phyloP scores from a whole-genome alignment of 345 rosid species.

The Moringa oleifera region DNA sequence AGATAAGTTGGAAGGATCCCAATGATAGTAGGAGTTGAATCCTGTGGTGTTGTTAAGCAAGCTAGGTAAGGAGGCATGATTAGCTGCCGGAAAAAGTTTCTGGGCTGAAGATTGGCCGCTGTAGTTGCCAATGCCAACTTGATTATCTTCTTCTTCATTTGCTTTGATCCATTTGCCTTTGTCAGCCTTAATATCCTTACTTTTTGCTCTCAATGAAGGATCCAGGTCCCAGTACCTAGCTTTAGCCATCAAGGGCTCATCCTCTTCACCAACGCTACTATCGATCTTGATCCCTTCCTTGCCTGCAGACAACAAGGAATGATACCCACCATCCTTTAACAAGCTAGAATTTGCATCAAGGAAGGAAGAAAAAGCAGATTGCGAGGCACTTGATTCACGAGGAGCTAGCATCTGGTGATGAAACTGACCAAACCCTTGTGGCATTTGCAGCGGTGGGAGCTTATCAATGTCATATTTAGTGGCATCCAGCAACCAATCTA shows the following conservation, averaged over 20 bases:
- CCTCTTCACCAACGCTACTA: constrained; percentile 9
- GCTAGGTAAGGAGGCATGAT: constrained; percentile 30
- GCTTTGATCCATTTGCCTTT: constrained; percentile 66
- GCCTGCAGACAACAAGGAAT: constrained; percentile 19
- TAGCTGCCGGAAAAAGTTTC: constrained; percentile 35
- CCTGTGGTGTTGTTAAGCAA: constrained; percentile 32
- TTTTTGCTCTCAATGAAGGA: constrained; percentile 34
- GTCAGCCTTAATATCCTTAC: constrained; percentile 29
- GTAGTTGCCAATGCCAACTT: constrained; percentile 31
- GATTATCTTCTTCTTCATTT: constrained; percentile 28
- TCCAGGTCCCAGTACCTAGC: constrained; percentile 42
- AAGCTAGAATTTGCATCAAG: constrained; percentile 23
- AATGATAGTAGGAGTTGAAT: constrained; percentile 42
- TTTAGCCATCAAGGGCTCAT: constrained; percentile 7
- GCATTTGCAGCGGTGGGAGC: constrained; percentile 83
- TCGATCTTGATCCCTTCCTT: constrained; percentile 33
- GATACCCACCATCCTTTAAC: not conserved
- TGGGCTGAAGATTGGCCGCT: constrained; percentile 39
- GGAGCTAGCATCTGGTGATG: constrained; percentile 43
- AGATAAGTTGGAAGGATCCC: constrained; percentile 63
- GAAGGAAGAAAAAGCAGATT: constrained; percentile 26
- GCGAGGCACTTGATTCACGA: constrained; percentile 16
- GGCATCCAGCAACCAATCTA: constrained; percentile 88
- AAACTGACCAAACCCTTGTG: constrained; percentile 64
- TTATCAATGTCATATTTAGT: constrained; percentile 71